A percentile compares a stretch with the other conserved stretches of the same genome.
Conservation (phyloP, 2,329 filamentous ascomycete species). For the Aspergillus neotritici region DNA sequence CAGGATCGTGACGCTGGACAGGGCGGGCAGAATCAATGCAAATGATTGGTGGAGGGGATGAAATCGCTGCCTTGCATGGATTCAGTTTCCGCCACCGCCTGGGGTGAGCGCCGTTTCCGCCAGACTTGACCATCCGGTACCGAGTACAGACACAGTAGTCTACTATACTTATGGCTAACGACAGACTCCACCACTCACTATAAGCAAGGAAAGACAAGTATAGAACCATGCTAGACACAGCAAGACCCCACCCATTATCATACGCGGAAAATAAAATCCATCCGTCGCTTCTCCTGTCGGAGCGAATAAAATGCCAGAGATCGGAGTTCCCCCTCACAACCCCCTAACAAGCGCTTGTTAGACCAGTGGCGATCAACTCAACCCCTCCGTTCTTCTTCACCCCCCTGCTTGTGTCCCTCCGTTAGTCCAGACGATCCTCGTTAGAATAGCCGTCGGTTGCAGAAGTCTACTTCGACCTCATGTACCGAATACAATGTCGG, state of each 20-base stretch:
- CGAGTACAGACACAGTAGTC: no score
- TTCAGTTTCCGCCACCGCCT: conserved; percentile 12
- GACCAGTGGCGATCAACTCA: conserved; percentile 2
- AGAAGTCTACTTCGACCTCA: conserved; percentile 13
- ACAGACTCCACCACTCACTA: no score
- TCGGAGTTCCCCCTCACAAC: neutral
- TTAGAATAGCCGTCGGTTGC: conserved; percentile 12
- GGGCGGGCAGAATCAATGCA: conserved; percentile 6
- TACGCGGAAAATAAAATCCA: no score
- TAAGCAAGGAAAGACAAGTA: no score
- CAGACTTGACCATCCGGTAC: conserved; percentile 1
- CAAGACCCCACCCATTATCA: no score
- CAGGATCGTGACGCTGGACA: neutral
- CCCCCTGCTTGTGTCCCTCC: conserved; percentile 3
- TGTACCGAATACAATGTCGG: no score
- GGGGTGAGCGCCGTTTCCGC: conserved; percentile 14
- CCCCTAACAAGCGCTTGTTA: conserved; percentile 1
- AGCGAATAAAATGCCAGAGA: no score
- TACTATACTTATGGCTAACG: no score
- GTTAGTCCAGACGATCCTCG: conserved; percentile 11
- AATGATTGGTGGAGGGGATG: conserved; percentile 12
- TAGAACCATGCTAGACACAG: no score
- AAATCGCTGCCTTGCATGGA: conserved; percentile 6
- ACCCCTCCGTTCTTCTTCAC: neutral
- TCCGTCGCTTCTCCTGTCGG: no score